phyloP scores from a whole-genome alignment of 2,329 filamentous ascomycete genomes.

The Pezicula neosporulosa region DNA sequence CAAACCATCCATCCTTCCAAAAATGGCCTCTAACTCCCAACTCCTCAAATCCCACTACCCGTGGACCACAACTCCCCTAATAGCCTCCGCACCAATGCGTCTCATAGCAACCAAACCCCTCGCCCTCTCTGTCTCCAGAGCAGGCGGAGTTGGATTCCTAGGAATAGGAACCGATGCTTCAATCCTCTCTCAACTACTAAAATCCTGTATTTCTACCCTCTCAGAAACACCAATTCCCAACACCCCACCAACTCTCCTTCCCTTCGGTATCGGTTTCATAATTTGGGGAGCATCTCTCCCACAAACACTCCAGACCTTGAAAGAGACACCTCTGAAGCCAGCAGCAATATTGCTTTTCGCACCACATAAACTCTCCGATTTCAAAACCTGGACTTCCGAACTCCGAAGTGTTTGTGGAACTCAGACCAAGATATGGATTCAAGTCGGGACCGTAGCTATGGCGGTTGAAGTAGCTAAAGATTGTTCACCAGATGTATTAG shows the following conservation, averaged over 20 bases:
- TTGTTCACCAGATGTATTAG: constrained; percentile 28
- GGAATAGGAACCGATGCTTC: constrained; percentile 32
- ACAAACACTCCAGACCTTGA: constrained; percentile 26
- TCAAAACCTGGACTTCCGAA: constrained; percentile 24
- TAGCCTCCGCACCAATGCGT: constrained; percentile 67
- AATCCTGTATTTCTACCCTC: constrained; percentile 18
- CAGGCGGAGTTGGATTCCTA: constrained; percentile 48
- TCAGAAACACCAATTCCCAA: constrained; percentile 7
- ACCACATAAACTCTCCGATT: constrained; percentile 23
- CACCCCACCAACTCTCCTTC: constrained; percentile 25
- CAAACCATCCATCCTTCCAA: neutral
- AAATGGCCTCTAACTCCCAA: neutral
- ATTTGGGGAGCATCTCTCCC: constrained; percentile 40
- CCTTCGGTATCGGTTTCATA: constrained; percentile 45
- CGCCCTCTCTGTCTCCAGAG: constrained; percentile 55
- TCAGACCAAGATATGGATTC: constrained; percentile 30
- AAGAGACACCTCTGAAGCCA: constrained; percentile 21
- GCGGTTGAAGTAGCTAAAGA: constrained; percentile 20
- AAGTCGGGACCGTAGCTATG: constrained; percentile 27
- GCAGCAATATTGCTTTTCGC: constrained; percentile 47
- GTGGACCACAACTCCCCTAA: constrained; percentile 54
- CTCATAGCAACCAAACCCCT: constrained; percentile 53
- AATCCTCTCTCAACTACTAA: constrained; percentile 18
- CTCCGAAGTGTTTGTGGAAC: constrained; percentile 19
- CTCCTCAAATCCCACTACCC: constrained; percentile 41